Base-by-base conservation (phyloP, 1,284 basidiomycete genomes). In the Sporisorium exsertum region DNA sequence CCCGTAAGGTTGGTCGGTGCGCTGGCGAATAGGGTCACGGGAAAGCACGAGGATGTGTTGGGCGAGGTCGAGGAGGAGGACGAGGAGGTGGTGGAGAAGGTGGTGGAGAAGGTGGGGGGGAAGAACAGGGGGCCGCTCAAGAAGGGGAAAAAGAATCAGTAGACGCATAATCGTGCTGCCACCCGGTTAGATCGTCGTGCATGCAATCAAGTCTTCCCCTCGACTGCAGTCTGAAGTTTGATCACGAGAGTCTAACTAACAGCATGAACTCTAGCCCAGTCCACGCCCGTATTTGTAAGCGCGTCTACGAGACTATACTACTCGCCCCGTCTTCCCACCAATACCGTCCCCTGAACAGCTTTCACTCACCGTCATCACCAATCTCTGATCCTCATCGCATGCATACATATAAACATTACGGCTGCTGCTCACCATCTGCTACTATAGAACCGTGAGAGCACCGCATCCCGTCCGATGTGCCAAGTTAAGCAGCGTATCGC, bases 401-500 rank as follows among this genome's bases (percentile, higher is more conserved):
- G n/a, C n/a, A n/a, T n/a, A n/a, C n/a, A n/a, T n/a, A n/a, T n/a
- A n/a, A n/a, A n/a, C n/a, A n/a, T n/a, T n/a, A n/a, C n/a, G n/a
- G n/a, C n/a, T n/a, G n/a, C n/a, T n/a, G n/a, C n/a, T n/a, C n/a
- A n/a, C n/a, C n/a, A 40, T 40, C 37, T 40, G 89, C 37, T 15
- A 16, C 37, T 16, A 40, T 40, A 40, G 37, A 40, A 40, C 16
- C 37, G 2, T 40, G 37, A 40, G 18, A 40, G 37, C 89, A 91
- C 90, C 89, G 89, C 90, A 91, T 91, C 90, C 90, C 89, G 90
- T 91, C 90, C 86, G 90, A 91, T 91, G 90, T 91, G 90, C 89
- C 89, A 88, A 91, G 90, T 91, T 90, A 92, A 92, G 88, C 90
- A 88, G 88, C 89, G 90, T 91, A 89, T 90, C 89, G 90, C 90